phyloP scores from a whole-genome alignment of 768 basidiomycete genomes.

The Calvatia gigantea region DNA sequence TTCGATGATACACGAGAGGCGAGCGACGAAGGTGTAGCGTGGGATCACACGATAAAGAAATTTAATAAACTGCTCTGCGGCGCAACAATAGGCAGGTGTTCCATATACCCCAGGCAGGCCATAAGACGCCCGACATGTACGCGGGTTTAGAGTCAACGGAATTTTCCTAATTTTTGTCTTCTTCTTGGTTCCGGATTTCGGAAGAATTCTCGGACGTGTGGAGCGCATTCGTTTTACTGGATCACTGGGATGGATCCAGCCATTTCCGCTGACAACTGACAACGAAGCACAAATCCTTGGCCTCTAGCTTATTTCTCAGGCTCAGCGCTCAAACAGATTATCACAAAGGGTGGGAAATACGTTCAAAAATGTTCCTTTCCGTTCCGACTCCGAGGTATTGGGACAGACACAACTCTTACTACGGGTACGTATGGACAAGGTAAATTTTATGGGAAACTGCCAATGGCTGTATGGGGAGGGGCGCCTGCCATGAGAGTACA shows the following conservation, averaged over 20 bases:
- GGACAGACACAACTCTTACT: not conserved
- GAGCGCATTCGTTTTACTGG: not conserved
- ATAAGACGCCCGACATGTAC: not conserved
- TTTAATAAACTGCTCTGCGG: too few relatives aligned
- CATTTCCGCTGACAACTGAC: not conserved
- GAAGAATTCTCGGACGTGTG: not conserved
- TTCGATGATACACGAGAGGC: not conserved
- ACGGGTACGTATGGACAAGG: not conserved
- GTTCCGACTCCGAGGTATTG: not conserved
- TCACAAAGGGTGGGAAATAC: not conserved
- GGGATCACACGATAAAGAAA: not conserved
- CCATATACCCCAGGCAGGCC: not conserved
- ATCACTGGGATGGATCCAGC: not conserved
- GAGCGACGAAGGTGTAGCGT: not conserved
- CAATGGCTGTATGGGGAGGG: not conserved
- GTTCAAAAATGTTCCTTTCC: not conserved
- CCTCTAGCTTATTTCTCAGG: not conserved
- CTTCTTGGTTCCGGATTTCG: not conserved
- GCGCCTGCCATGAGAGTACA: not conserved
- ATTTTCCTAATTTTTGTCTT: not conserved
- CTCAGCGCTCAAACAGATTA: not conserved
- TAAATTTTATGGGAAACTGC: not conserved
- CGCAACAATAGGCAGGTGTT: too few relatives aligned
- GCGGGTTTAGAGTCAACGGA: not conserved
- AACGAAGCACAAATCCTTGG: too few relatives aligned